Evolutionary conservation across 2,329 filamentous ascomycete species (phyloP).

Genomic region (Claviceps africana): DNA sequence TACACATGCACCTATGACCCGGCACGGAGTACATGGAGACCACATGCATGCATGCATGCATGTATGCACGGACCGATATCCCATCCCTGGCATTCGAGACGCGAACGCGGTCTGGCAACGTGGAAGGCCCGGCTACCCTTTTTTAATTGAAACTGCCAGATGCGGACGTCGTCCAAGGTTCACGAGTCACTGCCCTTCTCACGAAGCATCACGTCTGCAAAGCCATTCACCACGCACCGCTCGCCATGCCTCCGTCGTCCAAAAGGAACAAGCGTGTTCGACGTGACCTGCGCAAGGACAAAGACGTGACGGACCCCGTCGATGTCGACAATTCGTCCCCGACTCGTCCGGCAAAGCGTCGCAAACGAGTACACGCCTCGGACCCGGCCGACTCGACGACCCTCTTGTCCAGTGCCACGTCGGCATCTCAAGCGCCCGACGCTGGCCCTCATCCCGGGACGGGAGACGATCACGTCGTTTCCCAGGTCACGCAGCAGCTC

Average conservation of each 20-base stretch:
- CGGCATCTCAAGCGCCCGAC: constrained; percentile 21
- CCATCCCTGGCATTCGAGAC: constrained; percentile 11
- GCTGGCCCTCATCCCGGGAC: constrained; percentile 24
- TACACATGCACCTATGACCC: background rate
- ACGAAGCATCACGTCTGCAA: background rate
- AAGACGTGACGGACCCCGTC: constrained; percentile 17
- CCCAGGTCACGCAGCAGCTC: constrained; percentile 40
- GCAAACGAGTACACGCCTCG: constrained; percentile 35
- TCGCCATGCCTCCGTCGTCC: constrained; percentile 22
- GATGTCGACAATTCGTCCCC: constrained; percentile 42
- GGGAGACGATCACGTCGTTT: constrained; percentile 42
- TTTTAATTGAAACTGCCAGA: constrained; percentile 3
- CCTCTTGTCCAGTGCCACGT: constrained; percentile 7
- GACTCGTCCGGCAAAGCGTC: constrained; percentile 47
- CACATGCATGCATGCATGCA: background rate
- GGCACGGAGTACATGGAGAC: background rate
- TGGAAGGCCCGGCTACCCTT: constrained; percentile 5
- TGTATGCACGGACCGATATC: constrained; percentile 2
- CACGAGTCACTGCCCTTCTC: background rate
- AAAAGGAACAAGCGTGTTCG: constrained; percentile 24
- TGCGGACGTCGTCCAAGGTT: background rate
- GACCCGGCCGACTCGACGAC: constrained; percentile 5
- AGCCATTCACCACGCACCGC: background rate
- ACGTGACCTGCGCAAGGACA: constrained; percentile 25
- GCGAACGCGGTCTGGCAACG: constrained; percentile 16